Base-by-base conservation (phyloP, 164 flowering plant species). In the Berberis thunbergii region DNA sequence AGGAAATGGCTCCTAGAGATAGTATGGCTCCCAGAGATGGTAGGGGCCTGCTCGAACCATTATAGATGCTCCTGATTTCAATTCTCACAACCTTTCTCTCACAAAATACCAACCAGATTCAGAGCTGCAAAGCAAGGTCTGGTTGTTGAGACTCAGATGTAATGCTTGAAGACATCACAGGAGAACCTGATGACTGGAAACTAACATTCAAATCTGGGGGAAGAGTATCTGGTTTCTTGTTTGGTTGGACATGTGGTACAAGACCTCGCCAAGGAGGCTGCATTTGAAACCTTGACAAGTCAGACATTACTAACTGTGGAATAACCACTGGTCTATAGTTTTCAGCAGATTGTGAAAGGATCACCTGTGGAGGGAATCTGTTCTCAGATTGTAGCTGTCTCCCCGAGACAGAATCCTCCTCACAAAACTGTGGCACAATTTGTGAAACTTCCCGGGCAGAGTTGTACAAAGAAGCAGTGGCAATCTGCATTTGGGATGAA, bases 51-150 rank as follows among this genome's bases (percentile, higher is more conserved):
- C 62, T 6, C 50, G 49, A 11, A 48, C 53, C 53, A 46, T 4
- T 12, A 41, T 57, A 6, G 60, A 39, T 40, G 13, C 58, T 57
- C 45, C 11, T 59, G n/a, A 44, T 43, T 7, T 56, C 41, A 39
- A 10, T 58, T 9, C 43, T 40, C 41, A 1, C 11, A 38, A 41
- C 39, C 46, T 45, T 26, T 26, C 26, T 57, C n/a, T 52, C 54
- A 11, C n/a, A 52, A 52, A 52, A 26, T 10, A 52, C 4, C 11
- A 52, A 46, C 54, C 49, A 41, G 12, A 56, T 12, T 81, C 72
- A 93, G 60, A 94, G 96, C 67, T 94, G 98, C 79, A 94, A 79
- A 59, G 97, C 98, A 41, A 94, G 80, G 70, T 91, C 98, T 46
- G 98, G 98, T 68, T 85, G 97, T 78, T 90, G 98, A 41, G 97